phyloP scores from a whole-genome alignment of 306 rosid genomes.

The Amphicarpaea edgeworthii region DNA sequence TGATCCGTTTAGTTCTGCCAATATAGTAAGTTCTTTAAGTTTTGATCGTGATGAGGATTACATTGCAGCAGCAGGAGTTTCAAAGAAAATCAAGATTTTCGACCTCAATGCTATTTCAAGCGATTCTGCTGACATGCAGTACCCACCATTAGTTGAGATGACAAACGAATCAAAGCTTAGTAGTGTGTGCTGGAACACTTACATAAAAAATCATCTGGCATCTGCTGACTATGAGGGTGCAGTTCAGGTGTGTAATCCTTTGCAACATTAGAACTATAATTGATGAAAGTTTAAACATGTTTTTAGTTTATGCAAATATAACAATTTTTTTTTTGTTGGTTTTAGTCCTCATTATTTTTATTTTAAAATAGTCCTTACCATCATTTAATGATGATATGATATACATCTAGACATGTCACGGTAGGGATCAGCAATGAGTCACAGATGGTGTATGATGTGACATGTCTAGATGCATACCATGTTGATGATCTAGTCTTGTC shows the following conservation, averaged over 20 bases:
- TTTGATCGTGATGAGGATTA: slow-evolving; percentile 91
- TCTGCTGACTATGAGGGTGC: slow-evolving; percentile 89
- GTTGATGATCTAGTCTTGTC: not conserved
- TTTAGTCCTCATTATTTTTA: not conserved
- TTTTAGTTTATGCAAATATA: not conserved
- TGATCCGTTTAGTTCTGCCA: slow-evolving; percentile 71
- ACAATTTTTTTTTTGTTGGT: not conserved
- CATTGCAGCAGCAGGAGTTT: slow-evolving; percentile 89
- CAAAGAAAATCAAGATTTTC: slow-evolving; percentile 87
- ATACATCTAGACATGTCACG: not conserved
- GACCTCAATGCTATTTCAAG: slow-evolving; percentile 66
- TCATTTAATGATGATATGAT: not conserved
- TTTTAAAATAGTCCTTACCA: not conserved
- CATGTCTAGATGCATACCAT: not conserved
- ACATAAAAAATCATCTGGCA: slow-evolving; percentile 84
- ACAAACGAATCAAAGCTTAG: slow-evolving; percentile 78
- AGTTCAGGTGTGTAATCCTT: slow-evolving; percentile 75
- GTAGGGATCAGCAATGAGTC: not conserved
- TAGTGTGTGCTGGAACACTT: slow-evolving; percentile 90
- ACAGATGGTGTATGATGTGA: not conserved
- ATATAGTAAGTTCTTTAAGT: slow-evolving; percentile 82
- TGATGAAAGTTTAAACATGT: not conserved
- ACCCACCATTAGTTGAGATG: slow-evolving; percentile 90
- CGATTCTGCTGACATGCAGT: slow-evolving; percentile 76
- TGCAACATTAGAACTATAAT: slow-evolving; percentile 8